These are phyloP conservation scores for Rehmannia glutinosa DNA, from an alignment of 257 asterid genomes.

Conservation along the genomic window DNA sequence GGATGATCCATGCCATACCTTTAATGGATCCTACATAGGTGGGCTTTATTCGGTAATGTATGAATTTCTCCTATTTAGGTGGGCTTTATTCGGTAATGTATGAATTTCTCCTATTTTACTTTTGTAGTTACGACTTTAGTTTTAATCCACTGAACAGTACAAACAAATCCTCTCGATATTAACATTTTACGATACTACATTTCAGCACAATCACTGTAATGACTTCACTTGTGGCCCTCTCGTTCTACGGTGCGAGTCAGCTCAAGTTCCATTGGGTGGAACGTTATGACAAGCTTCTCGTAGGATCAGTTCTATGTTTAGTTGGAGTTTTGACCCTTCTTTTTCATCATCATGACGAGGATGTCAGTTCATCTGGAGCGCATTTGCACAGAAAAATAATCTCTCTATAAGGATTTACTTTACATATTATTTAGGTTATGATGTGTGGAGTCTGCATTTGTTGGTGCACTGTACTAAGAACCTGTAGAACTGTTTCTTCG, in stretches of 20 bases:
- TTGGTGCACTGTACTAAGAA: constrained; percentile 8
- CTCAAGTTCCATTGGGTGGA: constrained; percentile 98
- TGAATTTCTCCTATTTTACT: not conserved
- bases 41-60: too few relatives aligned
- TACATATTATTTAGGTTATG: not conserved
- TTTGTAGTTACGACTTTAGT: not conserved
- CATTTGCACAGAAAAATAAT: constrained; percentile 66
- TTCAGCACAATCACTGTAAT: constrained; percentile 91
- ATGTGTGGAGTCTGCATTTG: constrained; percentile 8
- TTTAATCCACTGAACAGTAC: not conserved
- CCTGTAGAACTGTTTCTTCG: constrained; percentile 13
- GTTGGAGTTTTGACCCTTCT: constrained; percentile 89
- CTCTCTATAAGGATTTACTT: constrained; percentile 22
- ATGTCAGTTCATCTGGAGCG: constrained; percentile 30
- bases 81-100: too few relatives aligned
- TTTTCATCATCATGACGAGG: constrained; percentile 71
- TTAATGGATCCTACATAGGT: too few relatives aligned
- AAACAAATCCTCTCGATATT: not conserved
- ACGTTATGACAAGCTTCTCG: constrained; percentile 93
- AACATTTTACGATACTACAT: not conserved
- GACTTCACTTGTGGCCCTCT: constrained; percentile 95
- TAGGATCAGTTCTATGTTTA: constrained; percentile 84
- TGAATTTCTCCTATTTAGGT: too few relatives aligned
- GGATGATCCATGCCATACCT: too few relatives aligned
- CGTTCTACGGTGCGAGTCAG: constrained; percentile 97